Conservation (phyloP, 768 basidiomycete species). For the Boletellus ananas region DNA sequence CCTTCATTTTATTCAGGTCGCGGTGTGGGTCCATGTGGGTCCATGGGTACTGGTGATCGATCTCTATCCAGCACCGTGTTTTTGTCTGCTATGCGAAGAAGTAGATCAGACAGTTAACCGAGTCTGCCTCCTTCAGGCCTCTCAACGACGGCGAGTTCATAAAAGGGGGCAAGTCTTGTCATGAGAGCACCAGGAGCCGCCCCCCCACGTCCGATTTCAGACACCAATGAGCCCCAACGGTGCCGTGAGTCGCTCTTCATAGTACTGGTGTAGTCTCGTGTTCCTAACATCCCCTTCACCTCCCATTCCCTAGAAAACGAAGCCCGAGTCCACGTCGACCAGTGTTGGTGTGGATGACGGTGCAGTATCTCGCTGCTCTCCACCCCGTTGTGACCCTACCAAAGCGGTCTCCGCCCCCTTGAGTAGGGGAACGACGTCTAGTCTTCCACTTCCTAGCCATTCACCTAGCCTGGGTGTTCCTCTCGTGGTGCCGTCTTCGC, state of each 20-base stretch:
- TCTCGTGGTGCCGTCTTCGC: background rate
- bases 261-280: background rate
- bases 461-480: constrained; percentile 1
- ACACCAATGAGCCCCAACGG: constrained; percentile 13
- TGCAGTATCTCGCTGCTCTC: background rate
- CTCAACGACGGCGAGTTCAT: constrained; percentile 3
- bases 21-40: constrained; percentile 24
- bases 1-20: constrained; percentile 17
- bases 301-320: constrained; percentile 4
- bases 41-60: background rate
- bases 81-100: constrained; percentile 14
- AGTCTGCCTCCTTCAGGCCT: constrained; percentile 1
- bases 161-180: constrained; percentile 7
- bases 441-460: background rate
- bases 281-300: background rate
- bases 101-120: background rate
- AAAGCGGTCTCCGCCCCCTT: background rate
- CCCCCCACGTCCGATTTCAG: background rate
- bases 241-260: constrained; percentile 11
- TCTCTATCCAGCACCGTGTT: constrained; percentile 7
- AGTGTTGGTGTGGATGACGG: constrained; percentile 15
- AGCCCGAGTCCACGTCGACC: constrained; percentile 6
- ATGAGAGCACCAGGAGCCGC: background rate
- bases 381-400: background rate
- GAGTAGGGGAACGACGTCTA: background rate